Evolutionary conservation across 2,329 filamentous ascomycete genomes (phyloP).

Genomic region (Metarhizium album): DNA sequence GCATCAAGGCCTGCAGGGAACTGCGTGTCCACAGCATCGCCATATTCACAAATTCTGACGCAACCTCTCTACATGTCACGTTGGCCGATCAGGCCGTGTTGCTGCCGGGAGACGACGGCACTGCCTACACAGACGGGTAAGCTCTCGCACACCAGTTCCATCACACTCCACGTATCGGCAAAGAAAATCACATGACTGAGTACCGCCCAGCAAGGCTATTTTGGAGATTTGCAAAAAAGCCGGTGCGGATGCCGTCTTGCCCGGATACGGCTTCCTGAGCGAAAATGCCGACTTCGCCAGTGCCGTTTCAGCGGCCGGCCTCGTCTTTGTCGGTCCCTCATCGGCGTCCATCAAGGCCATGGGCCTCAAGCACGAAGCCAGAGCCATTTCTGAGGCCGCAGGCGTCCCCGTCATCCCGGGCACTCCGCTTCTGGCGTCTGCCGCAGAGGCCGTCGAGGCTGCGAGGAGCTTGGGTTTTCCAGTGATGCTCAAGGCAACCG

Average conservation of each 20-base stretch:
- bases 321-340: slow-evolving; percentile 46
- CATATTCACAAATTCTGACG: slow-evolving; percentile 28
- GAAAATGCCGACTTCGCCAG: slow-evolving; percentile 39
- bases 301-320: slow-evolving; percentile 36
- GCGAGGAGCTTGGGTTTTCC: slow-evolving; percentile 26
- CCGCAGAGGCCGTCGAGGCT: slow-evolving; percentile 42
- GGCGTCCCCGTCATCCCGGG: slow-evolving; percentile 30
- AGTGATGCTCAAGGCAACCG: slow-evolving; percentile 48
- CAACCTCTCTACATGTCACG: slow-evolving; percentile 27
- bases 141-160: slow-evolving; percentile 1
- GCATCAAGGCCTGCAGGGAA: background rate
- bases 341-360: slow-evolving; percentile 40
- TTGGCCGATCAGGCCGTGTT: slow-evolving; percentile 42
- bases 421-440: slow-evolving; percentile 11
- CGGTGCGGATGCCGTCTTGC: slow-evolving; percentile 42
- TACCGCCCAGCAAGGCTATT: slow-evolving; percentile 10
- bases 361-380: slow-evolving; percentile 39
- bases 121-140: slow-evolving; percentile 21
- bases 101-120: slow-evolving; percentile 29
- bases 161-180: too few species aligned
- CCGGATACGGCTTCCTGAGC: slow-evolving; percentile 6
- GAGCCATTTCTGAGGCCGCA: slow-evolving; percentile 39
- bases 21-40: background rate
- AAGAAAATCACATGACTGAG: too few species aligned
- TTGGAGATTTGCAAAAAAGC: slow-evolving; percentile 27